These are phyloP conservation scores for Coemansia aciculifera DNA, from an alignment of 192 early-diverging fungal genomes.

Conservation along the genomic window DNA sequence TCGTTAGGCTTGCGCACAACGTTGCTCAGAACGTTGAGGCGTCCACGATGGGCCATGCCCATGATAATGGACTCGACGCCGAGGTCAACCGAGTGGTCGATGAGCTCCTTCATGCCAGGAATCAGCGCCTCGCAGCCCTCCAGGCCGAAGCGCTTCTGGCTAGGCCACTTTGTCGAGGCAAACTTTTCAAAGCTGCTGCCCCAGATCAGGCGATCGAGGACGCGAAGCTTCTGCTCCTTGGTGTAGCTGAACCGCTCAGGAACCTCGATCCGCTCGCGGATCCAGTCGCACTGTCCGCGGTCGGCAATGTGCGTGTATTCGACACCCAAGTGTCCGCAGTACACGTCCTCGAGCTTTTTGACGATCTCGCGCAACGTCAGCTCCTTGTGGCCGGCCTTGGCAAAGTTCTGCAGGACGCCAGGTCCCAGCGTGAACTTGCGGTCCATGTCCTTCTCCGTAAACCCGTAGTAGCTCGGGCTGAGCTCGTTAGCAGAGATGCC, in stretches of 20 bases:
- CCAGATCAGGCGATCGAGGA: slow-evolving; percentile 97
- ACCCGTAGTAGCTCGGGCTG: slow-evolving; percentile 87
- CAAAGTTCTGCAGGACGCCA: slow-evolving; percentile 91
- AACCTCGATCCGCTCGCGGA: slow-evolving; percentile 87
- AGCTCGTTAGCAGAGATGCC: slow-evolving; percentile 74
- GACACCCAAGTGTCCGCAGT: slow-evolving; percentile 92
- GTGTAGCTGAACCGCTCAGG: slow-evolving; percentile 86
- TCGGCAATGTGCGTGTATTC: slow-evolving; percentile 99
- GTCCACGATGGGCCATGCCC: slow-evolving; percentile 99
- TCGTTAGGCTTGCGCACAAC: slow-evolving; percentile 99
- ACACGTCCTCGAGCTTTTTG: slow-evolving; percentile 74
- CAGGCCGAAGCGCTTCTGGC: slow-evolving; percentile 96
- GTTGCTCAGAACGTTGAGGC: slow-evolving; percentile 97
- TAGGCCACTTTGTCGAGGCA: slow-evolving; percentile 94
- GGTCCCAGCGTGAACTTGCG: slow-evolving; percentile 90
- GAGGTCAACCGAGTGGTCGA: slow-evolving; percentile 92
- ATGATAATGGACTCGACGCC: slow-evolving; percentile 95
- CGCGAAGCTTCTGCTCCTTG: slow-evolving; percentile 85
- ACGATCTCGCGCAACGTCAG: slow-evolving; percentile 93
- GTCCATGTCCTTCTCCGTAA: slow-evolving; percentile 89
- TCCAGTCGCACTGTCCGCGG: slow-evolving; percentile 96
- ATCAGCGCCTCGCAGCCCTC: slow-evolving; percentile 97
- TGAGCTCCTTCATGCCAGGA: slow-evolving; percentile 97
- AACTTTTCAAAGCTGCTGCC: slow-evolving; percentile 96
- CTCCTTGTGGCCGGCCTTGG: slow-evolving; percentile 62